These are phyloP conservation scores for Yamadazyma membranifaciens DNA, from an alignment of 1,139 yeast species.

Conservation along the genomic window DNA sequence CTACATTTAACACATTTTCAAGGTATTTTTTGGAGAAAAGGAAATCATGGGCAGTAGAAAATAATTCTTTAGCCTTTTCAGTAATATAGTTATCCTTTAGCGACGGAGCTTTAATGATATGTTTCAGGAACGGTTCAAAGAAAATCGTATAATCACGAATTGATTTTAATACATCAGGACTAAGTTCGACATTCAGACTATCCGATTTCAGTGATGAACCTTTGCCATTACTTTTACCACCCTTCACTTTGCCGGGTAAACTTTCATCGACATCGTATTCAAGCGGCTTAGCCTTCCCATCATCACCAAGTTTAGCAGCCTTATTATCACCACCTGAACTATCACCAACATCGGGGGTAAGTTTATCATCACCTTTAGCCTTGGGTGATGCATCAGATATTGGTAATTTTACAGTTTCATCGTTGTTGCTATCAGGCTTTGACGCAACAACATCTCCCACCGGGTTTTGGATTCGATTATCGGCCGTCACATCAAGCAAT, in stretches of 20 bases:
- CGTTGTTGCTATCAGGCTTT: conserved; percentile 2
- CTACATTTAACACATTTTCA: conserved; percentile 38
- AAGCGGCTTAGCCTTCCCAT: not conserved
- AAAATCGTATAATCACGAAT: conserved; percentile 32
- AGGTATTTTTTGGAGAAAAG: conserved; percentile 38
- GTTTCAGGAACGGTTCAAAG: conserved; percentile 31
- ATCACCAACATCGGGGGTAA: not conserved
- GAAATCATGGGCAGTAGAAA: conserved; percentile 23
- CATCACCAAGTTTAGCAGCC: not conserved
- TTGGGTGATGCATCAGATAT: not conserved
- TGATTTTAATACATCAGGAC: conserved; percentile 6
- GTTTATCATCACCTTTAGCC: not conserved
- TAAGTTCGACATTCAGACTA: not conserved
- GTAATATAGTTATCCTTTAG: conserved; percentile 34
- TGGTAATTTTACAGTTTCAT: conserved; percentile 1
- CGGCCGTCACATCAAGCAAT: not conserved
- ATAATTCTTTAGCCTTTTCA: conserved; percentile 32
- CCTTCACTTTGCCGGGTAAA: not conserved
- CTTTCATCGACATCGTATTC: not conserved
- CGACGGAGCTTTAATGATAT: conserved; percentile 26
- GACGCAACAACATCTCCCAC: conserved; percentile 8
- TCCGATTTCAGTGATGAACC: not conserved
- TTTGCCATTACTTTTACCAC: not conserved
- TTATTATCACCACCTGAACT: not conserved
- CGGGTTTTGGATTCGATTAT: conserved; percentile 7